Evolutionary conservation across 2,329 filamentous ascomycete species (phyloP).

Genomic region (Aspergillus floridensis): DNA sequence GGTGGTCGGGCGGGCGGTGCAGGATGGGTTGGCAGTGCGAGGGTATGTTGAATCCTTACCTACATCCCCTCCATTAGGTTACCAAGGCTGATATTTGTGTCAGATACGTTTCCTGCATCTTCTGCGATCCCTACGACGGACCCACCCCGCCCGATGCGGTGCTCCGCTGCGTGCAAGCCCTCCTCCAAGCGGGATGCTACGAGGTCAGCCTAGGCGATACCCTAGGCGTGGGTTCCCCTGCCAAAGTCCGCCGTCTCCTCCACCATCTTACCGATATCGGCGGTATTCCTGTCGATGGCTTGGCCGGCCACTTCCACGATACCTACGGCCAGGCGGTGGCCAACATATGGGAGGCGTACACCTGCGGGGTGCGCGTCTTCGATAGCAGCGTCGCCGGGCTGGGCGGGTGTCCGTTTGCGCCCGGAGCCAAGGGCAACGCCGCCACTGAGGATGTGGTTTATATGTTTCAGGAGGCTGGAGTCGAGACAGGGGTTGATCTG

Average conservation of each 20-base stretch:
- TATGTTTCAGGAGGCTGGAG: slow-evolving; percentile 59
- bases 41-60: too few relatives aligned
- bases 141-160: slow-evolving; percentile 51
- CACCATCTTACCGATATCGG: slow-evolving; percentile 43
- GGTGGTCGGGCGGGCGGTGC: slow-evolving; percentile 20
- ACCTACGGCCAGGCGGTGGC: slow-evolving; percentile 84
- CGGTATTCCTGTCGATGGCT: slow-evolving; percentile 61
- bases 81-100: too few relatives aligned
- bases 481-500: slow-evolving; percentile 70
- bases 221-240: slow-evolving; percentile 76
- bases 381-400: slow-evolving; percentile 77
- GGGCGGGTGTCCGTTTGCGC: slow-evolving; percentile 81
- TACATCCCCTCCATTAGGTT: background rate
- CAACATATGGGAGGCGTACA: slow-evolving; percentile 73
- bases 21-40: too few relatives aligned
- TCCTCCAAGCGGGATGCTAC: slow-evolving; percentile 84
- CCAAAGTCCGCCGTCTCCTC: slow-evolving; percentile 32
- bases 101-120: slow-evolving; percentile 43
- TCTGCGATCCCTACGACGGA: slow-evolving; percentile 50
- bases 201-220: slow-evolving; percentile 90
- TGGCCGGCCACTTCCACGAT: slow-evolving; percentile 86
- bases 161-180: slow-evolving; percentile 52
- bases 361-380: slow-evolving; percentile 74
- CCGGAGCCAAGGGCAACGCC: slow-evolving; percentile 82
- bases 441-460: slow-evolving; percentile 83